Base-by-base conservation (phyloP, 2,329 filamentous ascomycete species). In the Immersiporthe knoxdaviesiana region DNA sequence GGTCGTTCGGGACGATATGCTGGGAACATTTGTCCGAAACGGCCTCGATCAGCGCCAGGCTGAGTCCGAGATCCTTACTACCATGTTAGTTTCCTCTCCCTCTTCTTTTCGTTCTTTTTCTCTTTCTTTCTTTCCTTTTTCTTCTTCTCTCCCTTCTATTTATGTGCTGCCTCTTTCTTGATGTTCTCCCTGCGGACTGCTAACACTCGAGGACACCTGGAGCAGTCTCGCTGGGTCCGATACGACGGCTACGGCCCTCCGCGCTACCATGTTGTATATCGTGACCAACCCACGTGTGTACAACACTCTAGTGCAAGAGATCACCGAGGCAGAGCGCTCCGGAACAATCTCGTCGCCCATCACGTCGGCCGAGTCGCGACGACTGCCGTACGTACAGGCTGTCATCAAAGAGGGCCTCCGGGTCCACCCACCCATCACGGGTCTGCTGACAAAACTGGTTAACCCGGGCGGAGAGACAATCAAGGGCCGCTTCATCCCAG, bases 401-500 rank as follows among this genome's bases (percentile, higher is more conserved):
- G 52, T 76, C 21, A 74, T 76, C 54, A 72, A 69, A 63, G 74
- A 77, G 58, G 66, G 66, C 1, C 54, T 76, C 1, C 74, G 75
- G 1, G 66, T 75, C 39, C 65, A 69, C 37, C 72, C 73, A 1
- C 74, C 75, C 14, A 71, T 74, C 52, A 68, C 68, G 0, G 73
- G 73, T 12, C 39, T 70, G 18, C 24, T 58, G 58, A 60, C 68
- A 44, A 77, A 77, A 32, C 62, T 72, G 3, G 75, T 77, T 2
- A 77, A 77, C 0, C 67, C 74, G 3, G 69, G 72, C 10, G 77
- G 78, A 3, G 74, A 76, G 54, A 75, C 68, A 2, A 72, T 78
- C 50, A 73, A 74, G 30, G 76, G 75, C 59, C 70, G 75, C 35
- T 75, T 72, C 39, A 73, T 79, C 14, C 78, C 78, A 2, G 76